Conservation (phyloP, 2,329 filamentous ascomycete genomes). For the Curvularia lunata region DNA sequence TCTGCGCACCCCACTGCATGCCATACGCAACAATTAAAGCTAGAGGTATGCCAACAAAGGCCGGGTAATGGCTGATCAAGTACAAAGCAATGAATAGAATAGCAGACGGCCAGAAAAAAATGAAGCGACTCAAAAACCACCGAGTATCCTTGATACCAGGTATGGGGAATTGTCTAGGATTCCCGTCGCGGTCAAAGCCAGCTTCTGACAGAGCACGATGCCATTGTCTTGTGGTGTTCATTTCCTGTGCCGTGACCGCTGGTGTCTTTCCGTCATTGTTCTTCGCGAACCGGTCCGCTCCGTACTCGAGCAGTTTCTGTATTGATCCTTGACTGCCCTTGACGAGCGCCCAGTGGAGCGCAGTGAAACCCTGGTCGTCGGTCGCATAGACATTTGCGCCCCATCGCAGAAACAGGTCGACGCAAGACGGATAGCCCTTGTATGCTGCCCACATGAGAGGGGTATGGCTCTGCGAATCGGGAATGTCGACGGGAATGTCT, state of each 20-base stretch:
- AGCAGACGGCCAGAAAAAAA: conserved; percentile 87
- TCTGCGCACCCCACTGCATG: conserved; percentile 78
- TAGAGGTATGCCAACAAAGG: conserved; percentile 78
- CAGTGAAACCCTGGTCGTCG: conserved; percentile 92
- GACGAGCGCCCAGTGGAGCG: conserved; percentile 94
- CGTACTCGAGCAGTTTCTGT: conserved; percentile 93
- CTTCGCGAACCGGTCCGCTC: conserved; percentile 88
- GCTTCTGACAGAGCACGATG: conserved; percentile 81
- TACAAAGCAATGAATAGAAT: conserved; percentile 74
- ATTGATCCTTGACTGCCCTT: conserved; percentile 90
- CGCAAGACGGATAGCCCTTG: conserved; percentile 91
- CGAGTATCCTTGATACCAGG: conserved; percentile 78
- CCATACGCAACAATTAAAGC: conserved; percentile 69
- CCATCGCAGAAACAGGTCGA: conserved; percentile 92
- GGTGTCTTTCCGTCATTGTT: conserved; percentile 92
- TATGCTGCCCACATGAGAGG: conserved; percentile 99
- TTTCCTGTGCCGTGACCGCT: conserved; percentile 81
- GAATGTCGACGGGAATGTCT: conserved; percentile 90
- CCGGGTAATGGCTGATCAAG: conserved; percentile 73
- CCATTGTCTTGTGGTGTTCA: conserved; percentile 85
- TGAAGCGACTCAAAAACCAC: conserved; percentile 79
- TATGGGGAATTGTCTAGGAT: conserved; percentile 75
- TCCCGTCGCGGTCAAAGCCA: conserved; percentile 81
- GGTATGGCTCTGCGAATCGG: conserved; percentile 89
- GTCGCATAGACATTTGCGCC: conserved; percentile 89